A percentile compares a stretch with the other conserved stretches of the same genome.
Conservation (phyloP, 306 rosid species). For the Arachis hypogaea region DNA sequence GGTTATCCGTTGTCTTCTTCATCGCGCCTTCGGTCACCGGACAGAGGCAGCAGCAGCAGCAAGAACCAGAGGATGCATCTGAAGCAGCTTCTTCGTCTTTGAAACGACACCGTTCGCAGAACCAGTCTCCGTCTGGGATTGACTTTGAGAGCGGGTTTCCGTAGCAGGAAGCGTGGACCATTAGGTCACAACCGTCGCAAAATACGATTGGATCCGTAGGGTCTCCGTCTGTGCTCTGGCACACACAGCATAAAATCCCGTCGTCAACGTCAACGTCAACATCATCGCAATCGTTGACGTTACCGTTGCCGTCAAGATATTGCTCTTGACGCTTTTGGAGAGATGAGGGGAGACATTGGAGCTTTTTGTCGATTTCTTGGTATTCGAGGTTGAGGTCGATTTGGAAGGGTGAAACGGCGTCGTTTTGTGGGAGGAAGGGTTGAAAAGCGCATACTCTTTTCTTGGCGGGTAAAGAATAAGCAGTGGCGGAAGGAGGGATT, state of each 20-base stretch:
- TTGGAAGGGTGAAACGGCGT: slow-evolving; percentile 43
- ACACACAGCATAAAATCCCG: slow-evolving; percentile 73
- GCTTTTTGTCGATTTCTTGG: slow-evolving; percentile 1
- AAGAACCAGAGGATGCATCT: slow-evolving; percentile 1
- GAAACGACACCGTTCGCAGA: slow-evolving; percentile 59
- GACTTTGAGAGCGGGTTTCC: slow-evolving; percentile 62
- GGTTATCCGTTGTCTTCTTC: slow-evolving; percentile 52
- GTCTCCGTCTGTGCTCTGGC: slow-evolving; percentile 83
- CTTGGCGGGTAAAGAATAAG: slow-evolving; percentile 68
- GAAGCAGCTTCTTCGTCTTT: background rate
- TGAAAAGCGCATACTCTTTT: slow-evolving; percentile 72
- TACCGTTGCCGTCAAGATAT: background rate
- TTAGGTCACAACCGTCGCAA: slow-evolving; percentile 85
- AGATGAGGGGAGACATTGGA: background rate
- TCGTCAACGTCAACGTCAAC: slow-evolving; percentile 36
- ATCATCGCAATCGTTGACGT: background rate
- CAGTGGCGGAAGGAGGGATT: slow-evolving; percentile 7
- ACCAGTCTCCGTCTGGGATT: slow-evolving; percentile 80
- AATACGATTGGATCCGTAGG: slow-evolving; percentile 77
- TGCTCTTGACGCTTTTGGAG: background rate
- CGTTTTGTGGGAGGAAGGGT: slow-evolving; percentile 34
- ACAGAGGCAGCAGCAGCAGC: slow-evolving; percentile 49
- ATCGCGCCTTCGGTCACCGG: slow-evolving; percentile 68
- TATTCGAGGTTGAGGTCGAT: slow-evolving; percentile 54
- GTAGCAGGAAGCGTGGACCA: slow-evolving; percentile 89